Evolutionary conservation across 2,329 filamentous ascomycete species (phyloP).

Genomic region (Parastagonospora avenae): DNA sequence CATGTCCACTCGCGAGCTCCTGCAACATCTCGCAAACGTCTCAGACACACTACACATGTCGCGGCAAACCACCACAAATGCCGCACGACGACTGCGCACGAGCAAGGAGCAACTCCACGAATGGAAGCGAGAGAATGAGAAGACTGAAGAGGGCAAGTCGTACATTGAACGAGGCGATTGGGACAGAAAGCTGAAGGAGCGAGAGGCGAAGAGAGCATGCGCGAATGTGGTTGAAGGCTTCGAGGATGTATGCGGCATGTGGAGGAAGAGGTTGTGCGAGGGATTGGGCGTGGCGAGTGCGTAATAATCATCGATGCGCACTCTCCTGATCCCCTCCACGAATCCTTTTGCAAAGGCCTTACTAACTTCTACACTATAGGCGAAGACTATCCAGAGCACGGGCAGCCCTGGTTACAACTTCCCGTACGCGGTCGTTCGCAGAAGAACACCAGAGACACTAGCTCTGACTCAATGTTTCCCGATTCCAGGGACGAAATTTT

Average conservation of each 20-base stretch:
- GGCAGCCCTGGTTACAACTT: constrained; percentile 1
- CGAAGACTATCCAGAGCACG: neutral
- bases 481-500: constrained; percentile 6
- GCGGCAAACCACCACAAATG: constrained; percentile 82
- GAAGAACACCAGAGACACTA: neutral
- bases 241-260: constrained; percentile 84
- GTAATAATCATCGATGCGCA: constrained; percentile 17
- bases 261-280: constrained; percentile 74
- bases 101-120: constrained; percentile 86
- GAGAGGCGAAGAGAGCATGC: constrained; percentile 85
- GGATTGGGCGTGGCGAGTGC: constrained; percentile 45
- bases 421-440: neutral
- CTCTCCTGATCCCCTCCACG: neutral
- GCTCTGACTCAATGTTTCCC: constrained; percentile 13
- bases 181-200: constrained; percentile 73
- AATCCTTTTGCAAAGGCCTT: neutral
- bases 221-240: constrained; percentile 89
- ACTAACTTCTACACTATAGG: neutral
- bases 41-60: constrained; percentile 95
- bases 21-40: constrained; percentile 81
- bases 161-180: constrained; percentile 85
- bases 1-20: constrained; percentile 68
- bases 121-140: constrained; percentile 80
- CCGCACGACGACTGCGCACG: constrained; percentile 76
- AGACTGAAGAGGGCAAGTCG: constrained; percentile 77